These are phyloP conservation scores for Beauveria sp. DNA, from an alignment of 2,329 filamentous ascomycete genomes.

Conservation along the genomic window DNA sequence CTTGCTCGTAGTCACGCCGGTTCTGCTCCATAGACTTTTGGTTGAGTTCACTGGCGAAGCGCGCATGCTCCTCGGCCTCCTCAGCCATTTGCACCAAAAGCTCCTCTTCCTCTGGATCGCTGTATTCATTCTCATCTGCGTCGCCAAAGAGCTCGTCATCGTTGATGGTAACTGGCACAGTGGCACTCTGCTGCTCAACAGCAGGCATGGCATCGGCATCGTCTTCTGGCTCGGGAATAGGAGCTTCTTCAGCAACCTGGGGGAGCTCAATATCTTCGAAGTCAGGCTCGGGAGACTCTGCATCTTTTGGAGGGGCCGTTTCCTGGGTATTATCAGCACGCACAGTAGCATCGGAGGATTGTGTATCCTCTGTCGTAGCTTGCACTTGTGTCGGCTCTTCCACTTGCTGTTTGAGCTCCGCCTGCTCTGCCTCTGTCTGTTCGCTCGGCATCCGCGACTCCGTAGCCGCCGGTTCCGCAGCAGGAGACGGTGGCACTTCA, in stretches of 20 bases:
- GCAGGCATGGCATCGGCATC: neutral
- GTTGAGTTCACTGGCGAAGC: constrained; percentile 84
- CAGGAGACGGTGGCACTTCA: constrained; percentile 34
- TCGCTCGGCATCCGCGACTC: neutral
- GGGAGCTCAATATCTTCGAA: constrained; percentile 31
- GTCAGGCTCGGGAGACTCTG: constrained; percentile 19
- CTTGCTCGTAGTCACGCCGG: constrained; percentile 73
- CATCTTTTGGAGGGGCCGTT: constrained; percentile 1
- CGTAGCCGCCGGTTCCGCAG: constrained; percentile 14
- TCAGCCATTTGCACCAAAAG: constrained; percentile 77
- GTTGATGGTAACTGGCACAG: constrained; percentile 15
- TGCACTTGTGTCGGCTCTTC: neutral
- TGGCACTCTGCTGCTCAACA: neutral
- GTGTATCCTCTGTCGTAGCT: neutral
- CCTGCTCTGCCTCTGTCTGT: neutral
- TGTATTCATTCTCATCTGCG: constrained; percentile 67
- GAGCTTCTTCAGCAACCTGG: constrained; percentile 8
- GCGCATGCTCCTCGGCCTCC: constrained; percentile 88
- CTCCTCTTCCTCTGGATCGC: constrained; percentile 88
- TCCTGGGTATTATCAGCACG: neutral
- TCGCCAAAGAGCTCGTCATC: constrained; percentile 39
- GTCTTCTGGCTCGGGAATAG: neutral
- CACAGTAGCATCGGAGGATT: neutral
- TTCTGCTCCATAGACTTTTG: constrained; percentile 63
- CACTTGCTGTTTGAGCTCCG: neutral